A percentile compares a stretch with the other conserved stretches of the same genome.
These are phyloP conservation scores for Logfia minima DNA, from an alignment of 129 eudicot genomes.

Conservation along the genomic window DNA sequence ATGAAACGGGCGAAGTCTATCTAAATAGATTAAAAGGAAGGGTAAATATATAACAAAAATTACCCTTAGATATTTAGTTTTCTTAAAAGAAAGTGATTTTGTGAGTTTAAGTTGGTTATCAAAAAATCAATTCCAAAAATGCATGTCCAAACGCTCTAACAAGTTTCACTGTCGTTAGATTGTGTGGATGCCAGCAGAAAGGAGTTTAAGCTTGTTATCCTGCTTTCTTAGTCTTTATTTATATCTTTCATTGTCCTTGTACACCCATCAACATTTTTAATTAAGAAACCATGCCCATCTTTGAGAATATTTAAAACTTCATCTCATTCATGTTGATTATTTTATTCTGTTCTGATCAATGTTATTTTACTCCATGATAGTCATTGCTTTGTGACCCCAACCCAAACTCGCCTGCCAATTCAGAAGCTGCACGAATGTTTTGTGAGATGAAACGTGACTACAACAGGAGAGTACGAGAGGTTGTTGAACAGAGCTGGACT, in stretches of 20 bases:
- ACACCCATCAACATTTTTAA: background rate
- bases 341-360: background rate
- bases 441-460: slow-evolving; percentile 59
- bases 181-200: too few relatives aligned
- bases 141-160: background rate
- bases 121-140: background rate
- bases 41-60: background rate
- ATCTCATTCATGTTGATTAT: background rate
- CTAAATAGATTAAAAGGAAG: background rate
- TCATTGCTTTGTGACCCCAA: slow-evolving; percentile 65
- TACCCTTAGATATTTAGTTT: background rate
- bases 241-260: too few relatives aligned
- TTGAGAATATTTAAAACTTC: background rate
- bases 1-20: background rate
- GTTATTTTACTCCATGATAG: slow-evolving; percentile 13
- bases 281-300: background rate
- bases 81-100: background rate
- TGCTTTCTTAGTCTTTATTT: too few relatives aligned
- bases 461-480: slow-evolving; percentile 58
- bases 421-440: slow-evolving; percentile 63
- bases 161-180: too few relatives aligned
- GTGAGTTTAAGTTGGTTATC: background rate
- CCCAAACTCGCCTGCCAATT: slow-evolving; percentile 68
- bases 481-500: slow-evolving; percentile 59
- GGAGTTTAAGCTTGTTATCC: too few relatives aligned